Percentiles rank a stretch among this genome's conserved stretches.
Conservation (phyloP, 345 rosid species). For the Ceriops zippeliana region DNA sequence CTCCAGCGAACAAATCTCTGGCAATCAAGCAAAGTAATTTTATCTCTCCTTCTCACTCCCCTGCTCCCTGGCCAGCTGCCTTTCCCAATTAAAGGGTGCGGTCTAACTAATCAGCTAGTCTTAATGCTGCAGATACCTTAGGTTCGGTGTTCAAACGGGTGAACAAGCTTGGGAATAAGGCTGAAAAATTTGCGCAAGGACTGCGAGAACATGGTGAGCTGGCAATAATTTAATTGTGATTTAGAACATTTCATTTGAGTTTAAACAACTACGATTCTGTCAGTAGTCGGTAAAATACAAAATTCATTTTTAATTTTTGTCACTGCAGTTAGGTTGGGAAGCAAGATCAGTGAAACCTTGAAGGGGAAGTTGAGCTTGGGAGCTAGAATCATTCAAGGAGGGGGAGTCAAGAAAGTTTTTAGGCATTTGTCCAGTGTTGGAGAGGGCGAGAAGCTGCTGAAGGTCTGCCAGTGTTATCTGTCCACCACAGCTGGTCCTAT, state of each 20-base stretch:
- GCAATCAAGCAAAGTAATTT: conserved; percentile 36
- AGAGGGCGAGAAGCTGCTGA: conserved; percentile 42
- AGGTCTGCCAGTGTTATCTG: conserved; percentile 45
- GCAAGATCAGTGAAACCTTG: conserved; percentile 40
- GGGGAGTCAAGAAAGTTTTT: conserved; percentile 45
- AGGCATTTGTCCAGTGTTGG: conserved; percentile 32
- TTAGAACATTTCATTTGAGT: not conserved
- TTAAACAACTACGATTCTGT: not conserved
- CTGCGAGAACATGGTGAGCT: conserved; percentile 50
- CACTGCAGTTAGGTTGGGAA: conserved; percentile 38
- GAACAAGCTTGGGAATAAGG: conserved; percentile 48
- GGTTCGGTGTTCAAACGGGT: conserved; percentile 37
- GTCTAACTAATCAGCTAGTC: conserved; percentile 7
- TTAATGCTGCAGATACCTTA: conserved; percentile 30
- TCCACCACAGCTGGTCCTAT: conserved; percentile 49
- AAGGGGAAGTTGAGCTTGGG: conserved; percentile 50
- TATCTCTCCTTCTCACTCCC: not conserved
- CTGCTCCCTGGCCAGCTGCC: not conserved
- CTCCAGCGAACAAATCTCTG: conserved; percentile 31
- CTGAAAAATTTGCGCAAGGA: conserved; percentile 42
- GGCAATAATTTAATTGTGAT: not conserved
- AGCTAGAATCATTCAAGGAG: conserved; percentile 37
- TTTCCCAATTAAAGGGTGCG: not conserved
- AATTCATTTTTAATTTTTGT: not conserved
- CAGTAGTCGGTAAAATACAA: not conserved